Conservation (phyloP, 1,284 basidiomycete species). For the Ceraceosorus guamensis region DNA sequence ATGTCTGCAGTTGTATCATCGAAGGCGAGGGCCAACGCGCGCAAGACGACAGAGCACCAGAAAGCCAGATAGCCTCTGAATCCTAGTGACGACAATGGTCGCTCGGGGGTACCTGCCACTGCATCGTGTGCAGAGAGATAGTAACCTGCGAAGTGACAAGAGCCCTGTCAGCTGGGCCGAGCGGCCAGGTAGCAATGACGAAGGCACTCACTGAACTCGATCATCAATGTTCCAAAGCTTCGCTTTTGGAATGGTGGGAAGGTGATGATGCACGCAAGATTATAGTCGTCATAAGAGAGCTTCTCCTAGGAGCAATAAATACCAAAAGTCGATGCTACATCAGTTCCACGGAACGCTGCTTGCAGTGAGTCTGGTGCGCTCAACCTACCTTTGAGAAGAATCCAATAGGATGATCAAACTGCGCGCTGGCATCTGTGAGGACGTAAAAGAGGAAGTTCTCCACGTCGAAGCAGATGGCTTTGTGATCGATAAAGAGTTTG, state of each 20-base stretch:
- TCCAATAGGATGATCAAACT: conserved; percentile 75
- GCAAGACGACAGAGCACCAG: conserved; percentile 77
- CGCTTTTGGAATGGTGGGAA: conserved; percentile 85
- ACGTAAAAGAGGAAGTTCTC: conserved; percentile 74
- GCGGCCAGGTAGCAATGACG: neutral
- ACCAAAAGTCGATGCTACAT: neutral
- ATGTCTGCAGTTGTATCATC: conserved; percentile 11
- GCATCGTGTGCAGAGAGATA: conserved; percentile 73
- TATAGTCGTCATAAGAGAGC: conserved; percentile 89
- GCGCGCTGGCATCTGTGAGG: conserved; percentile 70
- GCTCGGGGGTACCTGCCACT: conserved; percentile 82
- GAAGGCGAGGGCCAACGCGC: conserved; percentile 63
- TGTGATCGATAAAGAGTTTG: conserved; percentile 98
- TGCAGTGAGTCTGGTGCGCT: conserved; percentile 3
- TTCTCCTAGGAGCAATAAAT: conserved; percentile 65
- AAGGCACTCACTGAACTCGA: conserved; percentile 80
- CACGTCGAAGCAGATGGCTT: conserved; percentile 88
- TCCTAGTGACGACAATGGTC: conserved; percentile 87
- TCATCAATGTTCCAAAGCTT: conserved; percentile 89
- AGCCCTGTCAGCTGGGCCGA: neutral
- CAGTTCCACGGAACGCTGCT: neutral
- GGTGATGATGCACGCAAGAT: conserved; percentile 91
- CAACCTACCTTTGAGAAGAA: conserved; percentile 82
- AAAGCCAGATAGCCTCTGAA: conserved; percentile 82
- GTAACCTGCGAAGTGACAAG: conserved; percentile 61